These are phyloP conservation scores for Leccinum fibrillosum DNA, from an alignment of 768 basidiomycete genomes.

Conservation along the genomic window DNA sequence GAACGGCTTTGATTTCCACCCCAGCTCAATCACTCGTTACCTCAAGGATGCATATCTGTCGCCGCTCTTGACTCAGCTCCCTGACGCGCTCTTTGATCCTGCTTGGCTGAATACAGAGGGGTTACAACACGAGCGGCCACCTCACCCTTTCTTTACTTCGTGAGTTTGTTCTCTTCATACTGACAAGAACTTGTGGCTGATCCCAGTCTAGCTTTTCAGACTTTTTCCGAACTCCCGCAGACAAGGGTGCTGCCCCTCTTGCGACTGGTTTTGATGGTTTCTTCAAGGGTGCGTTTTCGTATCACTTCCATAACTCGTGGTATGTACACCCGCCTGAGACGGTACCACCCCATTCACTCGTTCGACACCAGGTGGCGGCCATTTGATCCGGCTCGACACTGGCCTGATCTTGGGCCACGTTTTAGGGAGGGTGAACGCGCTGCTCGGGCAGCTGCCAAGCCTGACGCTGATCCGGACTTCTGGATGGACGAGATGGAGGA, in stretches of 20 bases:
- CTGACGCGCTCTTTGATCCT: conserved; percentile 90
- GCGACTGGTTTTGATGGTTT: conserved; percentile 87
- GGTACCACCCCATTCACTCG: background rate
- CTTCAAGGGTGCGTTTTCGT: conserved; percentile 90
- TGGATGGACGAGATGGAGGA: conserved; percentile 24
- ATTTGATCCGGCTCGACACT: conserved; percentile 84
- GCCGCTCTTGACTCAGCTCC: conserved; percentile 71
- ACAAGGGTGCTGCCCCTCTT: conserved; percentile 73
- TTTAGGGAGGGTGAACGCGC: conserved; percentile 74
- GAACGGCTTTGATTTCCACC: conserved; percentile 93
- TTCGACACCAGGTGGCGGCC: conserved; percentile 77
- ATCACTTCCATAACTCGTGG: conserved; percentile 95
- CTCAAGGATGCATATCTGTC: conserved; percentile 80
- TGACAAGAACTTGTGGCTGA: background rate
- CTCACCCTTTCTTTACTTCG: conserved; percentile 90
- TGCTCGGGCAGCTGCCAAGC: conserved; percentile 42
- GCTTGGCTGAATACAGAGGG: conserved; percentile 93
- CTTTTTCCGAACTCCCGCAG: conserved; percentile 73
- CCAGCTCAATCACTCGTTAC: conserved; percentile 86
- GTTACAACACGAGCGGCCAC: conserved; percentile 85
- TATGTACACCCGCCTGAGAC: conserved; percentile 26
- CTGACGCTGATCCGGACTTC: conserved; percentile 18
- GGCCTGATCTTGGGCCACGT: conserved; percentile 80
- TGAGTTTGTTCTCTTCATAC: conserved; percentile 31
- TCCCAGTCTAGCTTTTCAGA: conserved; percentile 60